phyloP scores from a whole-genome alignment of 2,329 filamentous ascomycete genomes.

The Emergomyces africanus region DNA sequence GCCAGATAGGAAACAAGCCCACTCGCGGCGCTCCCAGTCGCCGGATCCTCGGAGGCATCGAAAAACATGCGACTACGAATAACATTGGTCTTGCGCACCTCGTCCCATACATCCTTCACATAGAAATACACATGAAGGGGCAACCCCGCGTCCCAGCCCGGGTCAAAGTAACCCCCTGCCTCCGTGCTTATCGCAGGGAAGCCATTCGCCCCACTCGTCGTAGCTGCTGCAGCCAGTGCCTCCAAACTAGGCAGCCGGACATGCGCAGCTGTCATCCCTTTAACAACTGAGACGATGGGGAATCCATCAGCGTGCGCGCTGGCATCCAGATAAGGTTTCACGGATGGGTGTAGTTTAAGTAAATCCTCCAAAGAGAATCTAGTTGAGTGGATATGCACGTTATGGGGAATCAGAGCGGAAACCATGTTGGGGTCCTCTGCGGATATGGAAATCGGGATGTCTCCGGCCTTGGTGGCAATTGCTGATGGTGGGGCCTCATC shows the following conservation, averaged over 20 bases:
- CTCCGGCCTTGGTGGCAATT: slow-evolving; percentile 31
- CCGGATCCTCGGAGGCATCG: slow-evolving; percentile 33
- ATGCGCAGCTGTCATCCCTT: slow-evolving; percentile 48
- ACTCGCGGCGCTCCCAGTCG: slow-evolving; percentile 39
- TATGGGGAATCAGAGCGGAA: slow-evolving; percentile 52
- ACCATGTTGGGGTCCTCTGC: slow-evolving; percentile 30
- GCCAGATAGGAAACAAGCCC: slow-evolving; percentile 33
- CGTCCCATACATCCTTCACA: slow-evolving; percentile 13
- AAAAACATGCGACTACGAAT: slow-evolving; percentile 21
- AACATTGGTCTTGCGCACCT: slow-evolving; percentile 13
- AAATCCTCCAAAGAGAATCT: slow-evolving; percentile 16
- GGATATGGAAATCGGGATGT: slow-evolving; percentile 28
- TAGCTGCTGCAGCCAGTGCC: slow-evolving; percentile 35
- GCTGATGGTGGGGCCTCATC: slow-evolving; percentile 6
- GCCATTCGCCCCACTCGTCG: slow-evolving; percentile 10
- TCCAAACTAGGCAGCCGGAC: slow-evolving; percentile 44
- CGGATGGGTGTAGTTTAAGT: slow-evolving; percentile 14
- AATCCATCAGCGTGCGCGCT: slow-evolving; percentile 19
- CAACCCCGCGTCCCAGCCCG: slow-evolving; percentile 16
- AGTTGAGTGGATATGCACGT: slow-evolving; percentile 48
- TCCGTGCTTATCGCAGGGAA: slow-evolving; percentile 10
- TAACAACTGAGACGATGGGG: slow-evolving; percentile 51
- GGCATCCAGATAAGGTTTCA: slow-evolving; percentile 13
- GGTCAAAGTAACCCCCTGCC: slow-evolving; percentile 12
- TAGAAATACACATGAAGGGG: slow-evolving; percentile 20